Conservation (phyloP, 2,329 filamentous ascomycete genomes). For the Fusarium sp. region DNA sequence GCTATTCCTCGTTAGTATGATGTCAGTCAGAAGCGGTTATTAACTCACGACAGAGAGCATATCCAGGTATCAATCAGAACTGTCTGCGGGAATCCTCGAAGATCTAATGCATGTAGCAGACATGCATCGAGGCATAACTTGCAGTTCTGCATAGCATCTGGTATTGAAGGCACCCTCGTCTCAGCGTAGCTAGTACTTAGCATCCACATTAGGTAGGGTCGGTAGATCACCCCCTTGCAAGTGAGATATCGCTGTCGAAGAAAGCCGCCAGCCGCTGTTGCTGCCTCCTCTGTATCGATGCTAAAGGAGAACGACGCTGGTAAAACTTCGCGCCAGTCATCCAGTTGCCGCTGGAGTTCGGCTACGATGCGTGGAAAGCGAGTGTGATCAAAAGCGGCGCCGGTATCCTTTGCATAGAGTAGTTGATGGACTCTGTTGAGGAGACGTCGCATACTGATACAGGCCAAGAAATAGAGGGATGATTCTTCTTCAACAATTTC, state of each 20-base stretch:
- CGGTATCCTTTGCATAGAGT: constrained; percentile 57
- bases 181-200: constrained; percentile 50
- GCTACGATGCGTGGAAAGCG: constrained; percentile 59
- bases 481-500: constrained; percentile 55
- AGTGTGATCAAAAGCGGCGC: constrained; percentile 54
- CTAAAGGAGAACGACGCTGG: constrained; percentile 55
- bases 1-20: constrained; percentile 33
- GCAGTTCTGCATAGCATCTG: constrained; percentile 53
- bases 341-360: constrained; percentile 59
- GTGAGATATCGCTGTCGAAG: constrained; percentile 61
- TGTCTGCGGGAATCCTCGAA: constrained; percentile 59
- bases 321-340: constrained; percentile 59
- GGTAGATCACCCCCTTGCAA: constrained; percentile 62
- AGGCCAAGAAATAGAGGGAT: constrained; percentile 62
- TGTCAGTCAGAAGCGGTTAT: fast-evolving
- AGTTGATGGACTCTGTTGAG: constrained; percentile 60
- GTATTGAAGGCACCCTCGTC: constrained; percentile 39
- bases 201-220: constrained; percentile 62
- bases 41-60: constrained; percentile 60
- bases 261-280: constrained; percentile 57
- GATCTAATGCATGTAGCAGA: constrained; percentile 58
- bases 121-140: constrained; percentile 58
- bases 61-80: constrained; percentile 65
- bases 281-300: constrained; percentile 42
- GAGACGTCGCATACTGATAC: constrained; percentile 60